Base-by-base conservation (phyloP, 139 green algal species). In the Desmodesmus armatus region DNA sequence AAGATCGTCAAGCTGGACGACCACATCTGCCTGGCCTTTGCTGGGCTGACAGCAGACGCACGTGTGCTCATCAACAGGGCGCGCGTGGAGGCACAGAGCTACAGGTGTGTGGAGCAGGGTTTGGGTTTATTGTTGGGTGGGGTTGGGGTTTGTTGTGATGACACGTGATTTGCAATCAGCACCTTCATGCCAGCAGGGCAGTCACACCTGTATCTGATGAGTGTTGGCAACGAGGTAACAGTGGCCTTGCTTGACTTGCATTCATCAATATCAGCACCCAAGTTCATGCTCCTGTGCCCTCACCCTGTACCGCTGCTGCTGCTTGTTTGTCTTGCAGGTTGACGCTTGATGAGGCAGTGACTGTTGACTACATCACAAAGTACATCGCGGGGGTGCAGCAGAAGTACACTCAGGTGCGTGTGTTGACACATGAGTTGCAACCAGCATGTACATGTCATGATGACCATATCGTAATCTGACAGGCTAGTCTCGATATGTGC, bases 1-100 rank as follows among this genome's bases (percentile, higher is more conserved):
- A 99, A 99, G 90, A 99, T 99, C 43, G 94, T 98, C 3, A 93
- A 94, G 72, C 84, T 99, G 0, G 98, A 99, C 82, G 96, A 99
- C 27, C 94, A 99, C 87, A 97, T 99, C 78, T 98, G 94, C 90
- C 91, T 99, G 29, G 96, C 96, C 0, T 99, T 99, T 87, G 96
- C 98, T 2, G 98, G 98, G 1, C 93, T 99, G 11, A 98, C 95
- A 40, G 98, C 98, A 29, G 98, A 99, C 66, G 98, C 98, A 7
- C 94, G 98, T 4, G 95, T 99, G 35, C 92, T 99, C 3, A 93
- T 99, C 63, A 98, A 99, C 91, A 90, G 92, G 21, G 97, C 98
- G 7, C 91, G 97, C 13, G 78, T 98, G 1, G 97, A 99, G 90
- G 92, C 92, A 23, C 96, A 98, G 86, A 96, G 90, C 82, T 94